phyloP scores from a whole-genome alignment of 2,329 filamentous ascomycete genomes.

The Pestalotiopsis sp. region DNA sequence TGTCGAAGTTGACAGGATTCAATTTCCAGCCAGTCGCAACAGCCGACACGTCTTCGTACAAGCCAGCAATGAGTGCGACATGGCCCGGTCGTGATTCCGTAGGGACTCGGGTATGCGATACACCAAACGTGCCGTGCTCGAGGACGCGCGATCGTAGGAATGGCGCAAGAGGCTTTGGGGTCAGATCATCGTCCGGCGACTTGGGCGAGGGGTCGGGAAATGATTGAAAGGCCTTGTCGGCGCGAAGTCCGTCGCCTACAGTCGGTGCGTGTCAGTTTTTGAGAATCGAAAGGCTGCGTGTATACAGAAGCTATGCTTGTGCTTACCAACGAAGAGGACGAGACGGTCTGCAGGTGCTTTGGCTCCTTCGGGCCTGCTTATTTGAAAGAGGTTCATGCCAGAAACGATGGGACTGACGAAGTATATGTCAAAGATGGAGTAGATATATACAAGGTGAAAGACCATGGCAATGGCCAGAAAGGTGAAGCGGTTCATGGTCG shows the following conservation, averaged over 20 bases:
- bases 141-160: slow-evolving; percentile 89
- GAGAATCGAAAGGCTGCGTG: slow-evolving; percentile 2
- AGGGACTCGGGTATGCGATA: slow-evolving; percentile 94
- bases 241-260: slow-evolving; percentile 84
- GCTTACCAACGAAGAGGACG: slow-evolving; percentile 86
- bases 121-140: slow-evolving; percentile 90
- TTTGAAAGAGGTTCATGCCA: slow-evolving; percentile 83
- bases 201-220: slow-evolving; percentile 84
- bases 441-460: slow-evolving; percentile 93
- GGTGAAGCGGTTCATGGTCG: slow-evolving; percentile 66
- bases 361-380: slow-evolving; percentile 60
- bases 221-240: slow-evolving; percentile 95
- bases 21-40: slow-evolving; percentile 98
- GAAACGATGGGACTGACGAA: slow-evolving; percentile 97
- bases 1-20: slow-evolving; percentile 98
- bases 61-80: slow-evolving; percentile 91
- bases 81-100: slow-evolving; percentile 96
- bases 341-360: slow-evolving; percentile 86
- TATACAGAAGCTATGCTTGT: slow-evolving; percentile 11
- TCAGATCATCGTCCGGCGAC: slow-evolving; percentile 61
- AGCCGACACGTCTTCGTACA: slow-evolving; percentile 97
- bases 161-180: slow-evolving; percentile 81
- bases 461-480: slow-evolving; percentile 88
- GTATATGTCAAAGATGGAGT: slow-evolving; percentile 97
- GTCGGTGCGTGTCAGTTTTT: not conserved